Evolutionary conservation across 2,329 filamentous ascomycete species (phyloP).

Genomic region (Pestalotiopsis fici): DNA sequence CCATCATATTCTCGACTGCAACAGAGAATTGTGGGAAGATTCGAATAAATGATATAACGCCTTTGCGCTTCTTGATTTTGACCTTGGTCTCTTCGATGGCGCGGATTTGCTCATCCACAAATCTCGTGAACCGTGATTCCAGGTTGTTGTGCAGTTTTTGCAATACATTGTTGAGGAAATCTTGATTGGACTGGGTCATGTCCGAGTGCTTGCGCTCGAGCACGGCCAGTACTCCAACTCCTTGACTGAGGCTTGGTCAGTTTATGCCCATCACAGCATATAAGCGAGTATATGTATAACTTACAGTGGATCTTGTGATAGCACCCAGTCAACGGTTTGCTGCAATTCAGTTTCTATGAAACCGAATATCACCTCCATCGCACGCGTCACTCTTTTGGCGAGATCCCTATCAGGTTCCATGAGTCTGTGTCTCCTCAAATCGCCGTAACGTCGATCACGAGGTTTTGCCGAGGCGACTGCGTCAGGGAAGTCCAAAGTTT

Average conservation of each 20-base stretch:
- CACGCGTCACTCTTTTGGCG: slow-evolving; percentile 79
- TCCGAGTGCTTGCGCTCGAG: slow-evolving; percentile 79
- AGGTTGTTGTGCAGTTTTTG: slow-evolving; percentile 79
- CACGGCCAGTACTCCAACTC: slow-evolving; percentile 79
- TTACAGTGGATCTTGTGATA: slow-evolving; percentile 79
- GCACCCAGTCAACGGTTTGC: slow-evolving; percentile 79
- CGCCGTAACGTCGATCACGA: slow-evolving; percentile 68
- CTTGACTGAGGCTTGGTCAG: slow-evolving; percentile 63
- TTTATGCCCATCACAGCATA: slow-evolving; percentile 1
- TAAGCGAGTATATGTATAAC: slow-evolving; percentile 35
- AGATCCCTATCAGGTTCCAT: slow-evolving; percentile 89
- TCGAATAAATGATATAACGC: slow-evolving; percentile 92
- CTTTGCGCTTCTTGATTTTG: slow-evolving; percentile 97
- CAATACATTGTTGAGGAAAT: slow-evolving; percentile 79
- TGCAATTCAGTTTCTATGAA: slow-evolving; percentile 81
- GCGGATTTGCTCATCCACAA: slow-evolving; percentile 91
- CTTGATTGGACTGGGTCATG: slow-evolving; percentile 88
- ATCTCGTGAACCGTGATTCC: slow-evolving; percentile 77
- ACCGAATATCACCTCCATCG: slow-evolving; percentile 86
- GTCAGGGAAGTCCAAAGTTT: slow-evolving; percentile 81
- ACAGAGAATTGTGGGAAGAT: slow-evolving; percentile 87
- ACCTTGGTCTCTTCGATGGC: slow-evolving; percentile 98
- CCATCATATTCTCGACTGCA: slow-evolving; percentile 82
- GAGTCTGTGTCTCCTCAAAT: slow-evolving; percentile 72
- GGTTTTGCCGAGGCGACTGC: slow-evolving; percentile 68